phyloP scores from a whole-genome alignment of 2,329 filamentous ascomycete genomes.

The Ascomycota sp. region DNA sequence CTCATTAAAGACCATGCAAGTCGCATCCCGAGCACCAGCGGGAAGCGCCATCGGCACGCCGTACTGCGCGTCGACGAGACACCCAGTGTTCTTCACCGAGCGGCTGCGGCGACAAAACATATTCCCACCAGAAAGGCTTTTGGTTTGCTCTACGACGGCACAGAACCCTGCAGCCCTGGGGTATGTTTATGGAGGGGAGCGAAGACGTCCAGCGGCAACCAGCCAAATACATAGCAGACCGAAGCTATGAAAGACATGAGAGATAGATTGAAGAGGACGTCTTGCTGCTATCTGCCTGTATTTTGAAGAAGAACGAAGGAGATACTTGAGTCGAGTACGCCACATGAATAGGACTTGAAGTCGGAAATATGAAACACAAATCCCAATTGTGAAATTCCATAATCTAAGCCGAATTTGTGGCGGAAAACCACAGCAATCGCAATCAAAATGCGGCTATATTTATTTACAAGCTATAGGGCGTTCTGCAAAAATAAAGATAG shows the following conservation, averaged over 20 bases:
- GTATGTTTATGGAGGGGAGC: conserved; percentile 32
- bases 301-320: no score
- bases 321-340: no score
- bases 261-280: neutral
- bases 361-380: no score
- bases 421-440: no score
- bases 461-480: no score
- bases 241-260: neutral
- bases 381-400: no score
- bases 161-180: conserved; percentile 30
- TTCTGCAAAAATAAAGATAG: neutral
- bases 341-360: no score
- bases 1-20: no score
- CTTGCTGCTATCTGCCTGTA: no score
- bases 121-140: no score
- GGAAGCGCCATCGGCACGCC: neutral
- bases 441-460: no score
- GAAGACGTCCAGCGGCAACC: neutral
- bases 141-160: conserved; percentile 8
- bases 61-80: conserved; percentile 36
- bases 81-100: conserved; percentile 58
- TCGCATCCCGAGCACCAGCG: neutral
- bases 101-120: conserved; percentile 22
- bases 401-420: no score
- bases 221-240: neutral